Evolutionary conservation across 495 filamentous ascomycete genomes (phyloP), one percentile per base, ranked within the genome.

Genomic region (Elaphomyces granulatus): DNA sequence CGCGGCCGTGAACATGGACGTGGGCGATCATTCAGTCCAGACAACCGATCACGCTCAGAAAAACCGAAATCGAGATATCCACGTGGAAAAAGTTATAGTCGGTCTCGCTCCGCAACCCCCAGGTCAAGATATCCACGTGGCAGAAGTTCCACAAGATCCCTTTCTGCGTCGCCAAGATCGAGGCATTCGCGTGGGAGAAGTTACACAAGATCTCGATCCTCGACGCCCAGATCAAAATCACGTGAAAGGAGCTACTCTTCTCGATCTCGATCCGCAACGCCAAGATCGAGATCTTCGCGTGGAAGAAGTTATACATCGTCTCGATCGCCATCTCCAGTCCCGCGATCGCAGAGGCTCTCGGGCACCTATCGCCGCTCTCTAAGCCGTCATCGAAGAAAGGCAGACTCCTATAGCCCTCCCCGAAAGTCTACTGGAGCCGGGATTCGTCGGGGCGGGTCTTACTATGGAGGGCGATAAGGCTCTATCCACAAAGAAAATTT

Each of bases 181-280:
- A 28, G 12, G 6, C 12, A 28, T 28, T 6, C 6, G 23, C 23
- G 23, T 28, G 23, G 23, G 6, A 28, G 23, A 28, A 28, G 23
- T 28, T 28, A 28, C 23, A 12, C 23, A 28, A 6, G 6, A 12
- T 28, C 23, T 12, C 23, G 23, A 6, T 28, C 23, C 12, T 6
- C 23, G 12, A 6, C 23, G 12, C 12, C 23, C 6, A 12, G 12
- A 28, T 28, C 23, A 28, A 12, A 28, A 28, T 63, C 62, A 4
- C 56, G 60, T 14, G 43, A 49, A 32, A 16, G 38, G 9, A 53
- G 56, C 40, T 60, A 59, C 36, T 34, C 34, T 19, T 26, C 21
- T n/a, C n/a, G 6, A 12, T 28, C 23, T 12, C 23, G 23, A 6
- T 28, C 23, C 12, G 23, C 23, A 28, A 6, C 23, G 12, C 12